Base-by-base conservation (phyloP, 371 early-diverging fungal species). In the Haplosporangium sp. region DNA sequence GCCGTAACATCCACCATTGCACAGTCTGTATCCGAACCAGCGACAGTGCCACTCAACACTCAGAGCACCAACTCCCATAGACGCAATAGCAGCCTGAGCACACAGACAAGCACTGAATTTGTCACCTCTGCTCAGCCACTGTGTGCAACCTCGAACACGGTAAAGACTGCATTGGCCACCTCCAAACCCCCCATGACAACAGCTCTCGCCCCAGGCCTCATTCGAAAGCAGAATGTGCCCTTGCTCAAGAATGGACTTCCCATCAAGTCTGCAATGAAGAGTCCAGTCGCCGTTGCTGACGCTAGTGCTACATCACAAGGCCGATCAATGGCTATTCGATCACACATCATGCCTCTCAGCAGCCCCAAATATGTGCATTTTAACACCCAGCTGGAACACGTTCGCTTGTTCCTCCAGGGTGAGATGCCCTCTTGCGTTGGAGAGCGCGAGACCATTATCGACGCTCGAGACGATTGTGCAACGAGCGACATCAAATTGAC, bases 371-470 rank as follows among this genome's bases (percentile, higher is more conserved):
- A 76, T 50, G 90, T 91, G 11, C 85, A 85, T 55, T 91, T 91
- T 75, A 83, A 88, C 53, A 63, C 71, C 2, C 83, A 90, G 40
- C 80, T 93, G 42, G 91, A 89, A 67, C 85, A 84, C 58, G 81
- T 91, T 18, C 86, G 86, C 40, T 70, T 89, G 2, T 91, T 91
- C 67, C 63, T 86, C 59, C 88, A 88, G 68, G 82, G 85, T 37
- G 85, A 91, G 79, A 88, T 71, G 55, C 91, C 91, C 6, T 80
- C 73, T 36, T 84, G 89, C 18, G 86, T 89, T 46, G 82, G 86
- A 64, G 84, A 86, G 0, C 74, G 80, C 9, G 83, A 61, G 14
- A 79, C 86, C 6, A 66, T 80, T 45, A 76, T 84, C 36, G 90
- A 85, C 55, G 76, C 77, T 46, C 41, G 61, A 45, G 52, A 74